phyloP scores from a whole-genome alignment of 768 basidiomycete genomes.

The Mycena vitilis region DNA sequence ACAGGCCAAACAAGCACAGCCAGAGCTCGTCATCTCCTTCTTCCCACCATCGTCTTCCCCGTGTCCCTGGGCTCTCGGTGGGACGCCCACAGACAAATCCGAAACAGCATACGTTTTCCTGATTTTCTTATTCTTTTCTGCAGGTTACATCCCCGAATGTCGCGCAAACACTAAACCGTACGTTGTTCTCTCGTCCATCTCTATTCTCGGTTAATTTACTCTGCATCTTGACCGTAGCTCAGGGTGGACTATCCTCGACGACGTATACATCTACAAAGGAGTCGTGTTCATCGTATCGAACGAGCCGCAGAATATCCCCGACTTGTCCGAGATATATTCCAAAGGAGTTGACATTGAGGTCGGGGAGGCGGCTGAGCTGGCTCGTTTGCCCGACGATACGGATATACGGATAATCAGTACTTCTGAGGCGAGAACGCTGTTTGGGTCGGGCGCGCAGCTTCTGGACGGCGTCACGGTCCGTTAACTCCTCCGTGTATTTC shows the following conservation, averaged over 20 bases:
- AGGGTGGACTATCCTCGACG: slow-evolving; percentile 82
- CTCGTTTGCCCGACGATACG: slow-evolving; percentile 79
- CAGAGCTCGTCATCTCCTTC: too few relatives aligned
- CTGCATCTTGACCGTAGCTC: neutral
- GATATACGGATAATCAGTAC: slow-evolving; percentile 83
- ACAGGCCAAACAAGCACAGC: too few relatives aligned
- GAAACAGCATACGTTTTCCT: neutral
- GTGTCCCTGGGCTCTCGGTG: too few relatives aligned
- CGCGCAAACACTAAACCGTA: slow-evolving; percentile 62
- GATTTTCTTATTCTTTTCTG: too few relatives aligned
- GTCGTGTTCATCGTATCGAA: slow-evolving; percentile 87
- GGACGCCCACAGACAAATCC: too few relatives aligned
- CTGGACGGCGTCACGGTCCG: slow-evolving; percentile 81
- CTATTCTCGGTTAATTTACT: neutral
- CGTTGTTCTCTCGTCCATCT: slow-evolving; percentile 25
- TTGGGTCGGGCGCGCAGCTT: slow-evolving; percentile 75
- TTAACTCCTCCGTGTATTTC: neutral
- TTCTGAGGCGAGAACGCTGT: slow-evolving; percentile 71
- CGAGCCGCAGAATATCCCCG: slow-evolving; percentile 73
- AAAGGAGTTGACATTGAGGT: slow-evolving; percentile 71
- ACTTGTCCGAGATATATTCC: slow-evolving; percentile 76
- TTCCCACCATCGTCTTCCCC: too few relatives aligned
- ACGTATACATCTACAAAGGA: slow-evolving; percentile 83
- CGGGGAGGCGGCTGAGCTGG: slow-evolving; percentile 62
- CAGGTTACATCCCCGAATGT: slow-evolving; percentile 64